A percentile compares a stretch with the other conserved stretches of the same genome.
These are phyloP conservation scores for Spizellomyces sp. DNA, from an alignment of 192 early-diverging fungal species.

Conservation along the genomic window DNA sequence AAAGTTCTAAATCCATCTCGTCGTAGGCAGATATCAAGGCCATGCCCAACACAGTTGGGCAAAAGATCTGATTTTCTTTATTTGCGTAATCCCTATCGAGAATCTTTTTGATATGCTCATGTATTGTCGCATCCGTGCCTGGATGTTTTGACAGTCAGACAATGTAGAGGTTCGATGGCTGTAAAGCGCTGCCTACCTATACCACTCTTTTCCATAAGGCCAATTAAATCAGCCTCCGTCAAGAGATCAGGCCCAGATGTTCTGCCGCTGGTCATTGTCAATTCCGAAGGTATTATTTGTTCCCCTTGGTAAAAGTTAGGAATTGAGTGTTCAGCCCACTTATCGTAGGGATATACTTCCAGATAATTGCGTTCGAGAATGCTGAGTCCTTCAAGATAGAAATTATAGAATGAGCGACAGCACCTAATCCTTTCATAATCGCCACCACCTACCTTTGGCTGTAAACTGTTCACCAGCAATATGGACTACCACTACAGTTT, in stretches of 20 bases:
- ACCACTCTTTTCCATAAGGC: constrained; percentile 88
- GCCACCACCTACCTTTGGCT: constrained; percentile 54
- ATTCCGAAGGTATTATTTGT: constrained; percentile 62
- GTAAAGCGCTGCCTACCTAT: constrained; percentile 65
- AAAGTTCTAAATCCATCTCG: constrained; percentile 80
- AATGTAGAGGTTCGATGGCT: background rate
- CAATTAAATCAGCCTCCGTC: constrained; percentile 85
- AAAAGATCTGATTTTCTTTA: constrained; percentile 54
- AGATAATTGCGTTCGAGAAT: constrained; percentile 88
- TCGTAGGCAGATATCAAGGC: constrained; percentile 86
- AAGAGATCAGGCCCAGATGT: constrained; percentile 78
- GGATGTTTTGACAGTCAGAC: background rate
- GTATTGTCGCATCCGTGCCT: constrained; percentile 97
- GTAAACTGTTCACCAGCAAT: constrained; percentile 78
- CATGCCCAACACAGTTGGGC: constrained; percentile 84
- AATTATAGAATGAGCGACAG: too few species aligned
- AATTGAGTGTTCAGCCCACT: constrained; percentile 76
- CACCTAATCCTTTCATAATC: background rate
- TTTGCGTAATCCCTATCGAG: constrained; percentile 83
- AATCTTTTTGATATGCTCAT: constrained; percentile 94
- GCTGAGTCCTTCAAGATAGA: constrained; percentile 58
- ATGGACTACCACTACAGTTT: constrained; percentile 72
- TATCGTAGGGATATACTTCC: constrained; percentile 90
- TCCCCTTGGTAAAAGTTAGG: constrained; percentile 73
- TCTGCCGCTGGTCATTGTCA: constrained; percentile 66